Percentiles rank a stretch among this genome's conserved stretches.
Evolutionary conservation across 179 eudicot genomes (phyloP).

Genomic region (Beta corolliflora): DNA sequence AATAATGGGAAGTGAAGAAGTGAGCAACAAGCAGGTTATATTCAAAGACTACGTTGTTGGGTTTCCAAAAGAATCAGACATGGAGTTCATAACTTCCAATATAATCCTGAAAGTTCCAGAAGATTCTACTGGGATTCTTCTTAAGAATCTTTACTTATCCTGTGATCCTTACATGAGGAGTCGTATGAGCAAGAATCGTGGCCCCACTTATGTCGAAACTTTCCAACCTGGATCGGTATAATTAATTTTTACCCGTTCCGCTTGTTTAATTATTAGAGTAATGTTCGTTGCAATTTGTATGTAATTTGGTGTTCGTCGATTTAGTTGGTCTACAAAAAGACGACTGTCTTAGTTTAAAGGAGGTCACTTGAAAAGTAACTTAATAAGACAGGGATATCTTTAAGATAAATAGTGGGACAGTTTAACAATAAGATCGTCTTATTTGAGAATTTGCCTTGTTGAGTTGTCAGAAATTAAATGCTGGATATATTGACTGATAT

Average conservation of each 20-base stretch:
- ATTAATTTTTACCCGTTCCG: not conserved
- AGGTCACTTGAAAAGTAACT: too few relatives aligned
- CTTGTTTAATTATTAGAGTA: not conserved
- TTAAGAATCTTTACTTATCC: conserved; percentile 74
- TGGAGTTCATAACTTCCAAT: conserved; percentile 28
- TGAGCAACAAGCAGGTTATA: conserved; percentile 42
- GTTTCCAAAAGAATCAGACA: conserved; percentile 44
- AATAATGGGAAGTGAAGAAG: conserved; percentile 28
- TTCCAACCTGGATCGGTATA: conserved; percentile 56
- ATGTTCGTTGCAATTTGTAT: not conserved
- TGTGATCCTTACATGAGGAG: conserved; percentile 76
- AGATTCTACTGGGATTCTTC: conserved; percentile 39
- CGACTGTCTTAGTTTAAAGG: too few relatives aligned
- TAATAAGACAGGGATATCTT: too few relatives aligned
- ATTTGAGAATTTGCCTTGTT: not conserved
- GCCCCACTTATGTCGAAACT: conserved; percentile 42
- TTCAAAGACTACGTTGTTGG: conserved; percentile 38
- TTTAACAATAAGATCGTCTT: too few relatives aligned
- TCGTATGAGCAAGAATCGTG: conserved; percentile 47
- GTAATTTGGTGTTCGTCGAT: not conserved
- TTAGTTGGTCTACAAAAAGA: not conserved
- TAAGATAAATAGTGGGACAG: too few relatives aligned
- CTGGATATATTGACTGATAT: not conserved
- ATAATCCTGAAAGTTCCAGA: conserved; percentile 42
- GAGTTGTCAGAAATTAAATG: not conserved